Conservation (phyloP, 176 grass and related monocot genomes). For the Pontederia paniculata region DNA sequence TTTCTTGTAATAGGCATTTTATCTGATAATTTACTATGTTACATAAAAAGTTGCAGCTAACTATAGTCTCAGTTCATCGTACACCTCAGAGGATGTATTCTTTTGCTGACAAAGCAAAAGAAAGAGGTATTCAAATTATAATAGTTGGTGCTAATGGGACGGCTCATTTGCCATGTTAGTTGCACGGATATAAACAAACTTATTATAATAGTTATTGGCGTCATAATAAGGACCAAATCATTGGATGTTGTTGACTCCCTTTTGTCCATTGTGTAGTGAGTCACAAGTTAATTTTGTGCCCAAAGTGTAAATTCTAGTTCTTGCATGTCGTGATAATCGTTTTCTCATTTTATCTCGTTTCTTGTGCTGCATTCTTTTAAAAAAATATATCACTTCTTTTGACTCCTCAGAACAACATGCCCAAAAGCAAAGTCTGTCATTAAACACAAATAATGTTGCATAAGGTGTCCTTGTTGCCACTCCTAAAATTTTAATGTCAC, state of each 20-base stretch:
- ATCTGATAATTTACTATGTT: slow-evolving; percentile 10
- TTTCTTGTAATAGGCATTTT: neutral
- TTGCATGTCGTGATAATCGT: neutral
- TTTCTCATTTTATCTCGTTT: neutral
- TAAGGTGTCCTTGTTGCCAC: too few relatives aligned
- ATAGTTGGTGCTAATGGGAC: slow-evolving; percentile 89
- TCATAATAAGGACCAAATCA: slow-evolving; percentile 52
- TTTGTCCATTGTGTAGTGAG: slow-evolving; percentile 89
- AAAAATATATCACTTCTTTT: too few relatives aligned
- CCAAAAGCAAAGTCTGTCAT: too few relatives aligned
- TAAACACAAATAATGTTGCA: too few relatives aligned
- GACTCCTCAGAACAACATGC: too few relatives aligned
- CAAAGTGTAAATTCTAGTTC: too few relatives aligned
- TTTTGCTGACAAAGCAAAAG: too few relatives aligned
- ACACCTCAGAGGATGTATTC: too few relatives aligned
- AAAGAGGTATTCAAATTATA: slow-evolving; percentile 68
- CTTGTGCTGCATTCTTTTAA: too few relatives aligned
- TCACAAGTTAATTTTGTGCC: neutral
- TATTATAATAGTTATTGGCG: slow-evolving; percentile 73
- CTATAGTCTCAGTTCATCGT: slow-evolving; percentile 87
- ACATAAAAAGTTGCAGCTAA: slow-evolving; percentile 42
- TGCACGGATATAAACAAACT: neutral
- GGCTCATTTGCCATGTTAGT: slow-evolving; percentile 76
- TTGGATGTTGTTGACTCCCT: slow-evolving; percentile 66
- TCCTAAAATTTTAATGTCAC: too few relatives aligned